These are phyloP conservation scores for Exophiala mesophila DNA, from an alignment of 2,329 filamentous ascomycete genomes.

Conservation along the genomic window DNA sequence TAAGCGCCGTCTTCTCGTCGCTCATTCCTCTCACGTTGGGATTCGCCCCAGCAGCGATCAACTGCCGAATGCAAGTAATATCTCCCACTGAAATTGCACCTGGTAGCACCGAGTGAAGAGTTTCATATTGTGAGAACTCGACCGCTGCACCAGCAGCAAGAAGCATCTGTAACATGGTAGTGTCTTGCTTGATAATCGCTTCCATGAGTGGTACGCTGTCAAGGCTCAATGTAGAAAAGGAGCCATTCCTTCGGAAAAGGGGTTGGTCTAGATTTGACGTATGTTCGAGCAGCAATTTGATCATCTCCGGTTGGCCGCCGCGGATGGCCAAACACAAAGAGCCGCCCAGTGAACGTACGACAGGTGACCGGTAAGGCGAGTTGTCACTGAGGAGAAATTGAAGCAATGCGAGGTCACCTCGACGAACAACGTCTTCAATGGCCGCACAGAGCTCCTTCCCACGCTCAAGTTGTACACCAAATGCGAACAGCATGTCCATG, in stretches of 20 bases:
- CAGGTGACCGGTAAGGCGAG: neutral
- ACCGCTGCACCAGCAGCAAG: slow-evolving; percentile 17
- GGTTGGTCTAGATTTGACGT: too few relatives aligned
- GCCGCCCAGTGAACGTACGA: neutral
- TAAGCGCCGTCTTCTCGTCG: neutral
- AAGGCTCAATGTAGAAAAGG: too few relatives aligned
- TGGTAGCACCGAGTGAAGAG: neutral
- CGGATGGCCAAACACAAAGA: neutral
- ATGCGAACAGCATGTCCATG: neutral
- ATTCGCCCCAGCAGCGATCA: neutral
- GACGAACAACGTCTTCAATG: neutral
- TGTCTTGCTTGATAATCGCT: neutral
- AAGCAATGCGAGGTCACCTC: neutral
- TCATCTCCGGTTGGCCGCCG: neutral
- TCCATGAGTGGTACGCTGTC: neutral
- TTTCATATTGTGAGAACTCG: neutral
- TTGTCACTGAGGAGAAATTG: neutral
- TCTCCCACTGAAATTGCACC: neutral
- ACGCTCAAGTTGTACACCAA: neutral
- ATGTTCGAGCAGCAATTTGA: neutral
- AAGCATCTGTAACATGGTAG: slow-evolving; percentile 13
- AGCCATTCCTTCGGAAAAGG: too few relatives aligned
- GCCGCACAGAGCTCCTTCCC: neutral
- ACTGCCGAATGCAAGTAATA: neutral
- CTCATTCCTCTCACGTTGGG: neutral